Base-by-base conservation (phyloP, 495 filamentous ascomycete genomes). In the Terfezia boudieri region DNA sequence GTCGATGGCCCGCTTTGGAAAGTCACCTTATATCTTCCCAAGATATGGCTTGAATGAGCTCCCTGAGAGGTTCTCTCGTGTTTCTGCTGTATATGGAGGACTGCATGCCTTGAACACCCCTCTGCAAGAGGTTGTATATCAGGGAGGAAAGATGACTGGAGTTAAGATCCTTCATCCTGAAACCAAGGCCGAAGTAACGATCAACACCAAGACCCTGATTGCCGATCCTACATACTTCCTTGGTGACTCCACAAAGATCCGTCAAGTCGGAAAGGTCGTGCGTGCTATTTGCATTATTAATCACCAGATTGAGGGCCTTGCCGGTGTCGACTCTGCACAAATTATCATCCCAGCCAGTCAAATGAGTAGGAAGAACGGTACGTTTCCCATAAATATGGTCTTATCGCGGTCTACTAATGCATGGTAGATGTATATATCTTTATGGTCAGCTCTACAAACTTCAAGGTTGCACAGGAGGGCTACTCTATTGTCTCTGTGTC, bases 401-500 rank as follows among this genome's bases (percentile, higher is more conserved):
- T 26, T 36, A 32, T 9, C 12, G 41, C 41, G 1, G 8, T 46
- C 2, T 46, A 23, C 49, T 64, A 50, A 61, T 52, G 14, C 0
- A 9, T 9, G 46, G 1, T 60, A 90, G 87, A 99, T 69, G 93
- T 99, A 67, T 99, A 99, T 73, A 86, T 99, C 66, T 89, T 92
- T 50, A 79, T 90, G 65, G 88, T 99, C 59, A 94, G 87, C 8
- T 83, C 86, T 32, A 84, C 89, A 9, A 20, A 51, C 49, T 51
- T 51, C 74, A 96, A 93, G 65, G 92, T 96, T 61, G 96, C 92
- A 72, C 90, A 92, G 54, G 94, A 94, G 75, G 90, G 88, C 46
- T 96, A 95, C 76, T 96, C 93, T 72, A 86, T 99, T 60, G 92
- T 90, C 57, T 95, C 94, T 60, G 87, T 99, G 53, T 93, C 86